Base-by-base conservation (phyloP, 2,329 filamentous ascomycete genomes). In the Albifimbria verrucaria region DNA sequence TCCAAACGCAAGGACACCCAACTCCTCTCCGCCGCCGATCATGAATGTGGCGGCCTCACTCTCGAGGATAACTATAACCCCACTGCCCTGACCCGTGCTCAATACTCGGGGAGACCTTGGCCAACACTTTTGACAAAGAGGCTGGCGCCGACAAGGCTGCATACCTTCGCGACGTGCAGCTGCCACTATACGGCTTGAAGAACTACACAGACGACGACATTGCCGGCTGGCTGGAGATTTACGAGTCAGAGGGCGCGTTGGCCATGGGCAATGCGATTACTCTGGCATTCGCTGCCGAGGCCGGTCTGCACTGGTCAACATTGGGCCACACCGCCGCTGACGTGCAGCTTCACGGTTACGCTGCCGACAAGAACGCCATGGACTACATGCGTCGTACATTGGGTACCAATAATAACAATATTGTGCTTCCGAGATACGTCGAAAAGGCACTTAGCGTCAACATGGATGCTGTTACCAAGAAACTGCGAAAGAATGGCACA, bases 211-310 rank as follows among this genome's bases (percentile, higher is more conserved):
- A 60, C 47, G 51, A 43, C 3, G 42, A 55, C 23, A 43, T 39
- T 39, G 52, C 53, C 26, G 43, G 18, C 18, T 57, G 51, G 49
- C 42, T 58, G 22, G 44, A 20, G 15, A 45, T 53, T 20, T 53
- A 52, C 48, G 51, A 55, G n/a, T 7, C 17, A 15, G 49, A 52
- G 23, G 54, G 52, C 50, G 43, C 53, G 20, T 23, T 22, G 4
- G 51, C 53, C 44, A 53, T 57, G 45, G 52, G 51, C 20, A 43
- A 48, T 15, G 62, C 66, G 2, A 66, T 75, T 17, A 70, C 73
- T 59, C 62, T 75, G n/a, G 72, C 72, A 0, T 61, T 62, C 10
- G 53, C 56, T 3, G 66, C 65, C 59, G 72, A 72, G 3, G 70
- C 67, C 2, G 62, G 65, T 2, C 60, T 57, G 17, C 22, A 57